These are phyloP conservation scores for Rhipidocladum racemiflorum DNA, from an alignment of 176 grass and related monocot genomes.

Conservation along the genomic window DNA sequence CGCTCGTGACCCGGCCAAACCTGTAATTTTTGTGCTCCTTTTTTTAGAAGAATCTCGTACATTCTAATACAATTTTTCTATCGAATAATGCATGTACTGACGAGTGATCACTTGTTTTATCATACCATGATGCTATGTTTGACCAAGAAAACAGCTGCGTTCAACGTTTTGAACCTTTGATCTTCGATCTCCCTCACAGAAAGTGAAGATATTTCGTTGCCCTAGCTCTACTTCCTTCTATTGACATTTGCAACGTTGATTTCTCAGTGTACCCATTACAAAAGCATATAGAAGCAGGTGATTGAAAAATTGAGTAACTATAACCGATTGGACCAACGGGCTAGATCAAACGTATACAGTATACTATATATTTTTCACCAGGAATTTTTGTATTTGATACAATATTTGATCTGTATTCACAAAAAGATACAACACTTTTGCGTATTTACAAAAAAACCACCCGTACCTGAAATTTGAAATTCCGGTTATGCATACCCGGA, in stretches of 20 bases:
- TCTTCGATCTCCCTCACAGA: not conserved
- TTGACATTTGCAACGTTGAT: not conserved
- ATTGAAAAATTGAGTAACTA: not conserved
- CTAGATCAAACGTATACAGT: not conserved
- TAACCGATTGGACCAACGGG: no score
- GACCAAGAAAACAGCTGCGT: constrained; percentile 6
- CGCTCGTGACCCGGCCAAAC: constrained; percentile 17
- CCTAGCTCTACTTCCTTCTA: not conserved
- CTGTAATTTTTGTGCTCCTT: not conserved
- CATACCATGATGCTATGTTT: constrained; percentile 2
- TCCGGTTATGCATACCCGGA: no score
- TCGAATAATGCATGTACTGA: not conserved
- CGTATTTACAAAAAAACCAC: no score
- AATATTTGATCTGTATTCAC: no score
- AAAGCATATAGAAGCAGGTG: not conserved
- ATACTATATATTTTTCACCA: not conserved
- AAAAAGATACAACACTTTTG: no score
- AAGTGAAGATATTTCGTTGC: not conserved
- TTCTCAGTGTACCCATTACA: not conserved
- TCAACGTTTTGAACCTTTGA: not conserved
- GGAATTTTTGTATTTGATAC: no score
- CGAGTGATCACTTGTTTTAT: not conserved
- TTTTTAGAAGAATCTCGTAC: not conserved
- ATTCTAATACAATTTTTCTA: not conserved
- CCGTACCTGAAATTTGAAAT: no score